Evolutionary conservation across 306 rosid species (phyloP), one percentile per base, ranked within the genome.

Genomic region (Albizia julibrissin): DNA sequence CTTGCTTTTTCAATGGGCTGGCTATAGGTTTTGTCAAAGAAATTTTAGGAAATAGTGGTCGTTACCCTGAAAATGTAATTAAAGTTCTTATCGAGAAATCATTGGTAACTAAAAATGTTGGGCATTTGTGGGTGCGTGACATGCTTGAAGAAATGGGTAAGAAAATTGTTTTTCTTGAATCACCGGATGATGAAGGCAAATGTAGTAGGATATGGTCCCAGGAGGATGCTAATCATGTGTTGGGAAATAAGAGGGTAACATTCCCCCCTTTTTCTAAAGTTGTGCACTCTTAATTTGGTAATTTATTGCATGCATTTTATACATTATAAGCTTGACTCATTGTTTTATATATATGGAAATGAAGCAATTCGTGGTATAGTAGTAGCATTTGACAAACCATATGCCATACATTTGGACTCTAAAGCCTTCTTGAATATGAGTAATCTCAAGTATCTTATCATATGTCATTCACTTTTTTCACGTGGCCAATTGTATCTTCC

Each of bases 61-160:
- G 19, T 21, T 0, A 1, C 1, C 7, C 72, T 21, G 21, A 0
- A 9, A 68, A 37, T 37, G 49, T 29, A 37, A 68, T 68, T 18
- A 1, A 0, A 10, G 3, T 39, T 39, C 74, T 40, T n/a, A n/a
- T n/a, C 22, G 74, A 69, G 1, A 69, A 69, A 11, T 69, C 50
- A 8, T 0, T 69, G 33, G 1, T 69, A 69, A n/a, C 0, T 11
- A 7, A 40, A 40, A 0, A 1, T 9, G 1, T 3, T 0, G 52
- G 50, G 19, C 0, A 1, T n/a, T 21, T 69, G 74, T 1, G 15
- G 31, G 44, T 69, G 12, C 73, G 39, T 68, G 73, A 68, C 42
- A 19, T 37, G 29, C 73, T 68, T 39, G 29, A 39, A 68, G 73
- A 68, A 21, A 68, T 68, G 73, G 73, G 73, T 18, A 37, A 39